These are phyloP conservation scores for Mycena indigotica DNA, from an alignment of 768 basidiomycete species.

Conservation along the genomic window DNA sequence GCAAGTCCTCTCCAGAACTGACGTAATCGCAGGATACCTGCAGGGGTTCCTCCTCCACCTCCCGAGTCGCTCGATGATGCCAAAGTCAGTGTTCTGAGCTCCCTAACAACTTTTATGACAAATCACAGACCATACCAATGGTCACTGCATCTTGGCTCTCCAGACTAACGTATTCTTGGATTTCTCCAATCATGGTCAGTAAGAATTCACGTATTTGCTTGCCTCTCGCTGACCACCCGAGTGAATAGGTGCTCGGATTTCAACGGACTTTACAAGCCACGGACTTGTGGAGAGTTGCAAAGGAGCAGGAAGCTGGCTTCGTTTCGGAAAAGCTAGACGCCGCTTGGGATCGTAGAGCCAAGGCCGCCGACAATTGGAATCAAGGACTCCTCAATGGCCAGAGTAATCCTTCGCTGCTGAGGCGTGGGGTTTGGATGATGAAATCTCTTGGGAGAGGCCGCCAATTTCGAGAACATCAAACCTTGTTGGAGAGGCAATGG, in stretches of 20 bases:
- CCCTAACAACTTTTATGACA: not conserved
- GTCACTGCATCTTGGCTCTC: constrained; percentile 59
- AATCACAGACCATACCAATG: constrained; percentile 54
- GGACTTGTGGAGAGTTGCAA: constrained; percentile 72
- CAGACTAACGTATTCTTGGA: constrained; percentile 66
- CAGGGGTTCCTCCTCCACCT: constrained; percentile 58
- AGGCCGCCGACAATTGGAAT: constrained; percentile 60
- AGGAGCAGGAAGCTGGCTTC: constrained; percentile 46
- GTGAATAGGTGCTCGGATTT: constrained; percentile 54
- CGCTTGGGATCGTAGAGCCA: constrained; percentile 53
- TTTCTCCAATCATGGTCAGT: constrained; percentile 57
- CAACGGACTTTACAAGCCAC: constrained; percentile 73
- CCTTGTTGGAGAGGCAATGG: constrained; percentile 45
- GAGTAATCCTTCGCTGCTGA: constrained; percentile 41
- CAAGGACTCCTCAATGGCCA: constrained; percentile 45
- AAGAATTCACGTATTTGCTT: too few relatives aligned
- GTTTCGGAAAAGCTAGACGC: constrained; percentile 58
- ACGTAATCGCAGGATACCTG: constrained; percentile 65
- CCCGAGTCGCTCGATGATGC: constrained; percentile 60
- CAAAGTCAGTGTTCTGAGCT: constrained; percentile 30
- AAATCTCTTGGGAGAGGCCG: constrained; percentile 28
- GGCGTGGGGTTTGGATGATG: constrained; percentile 46
- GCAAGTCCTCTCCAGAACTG: not conserved
- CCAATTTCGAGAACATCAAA: constrained; percentile 29
- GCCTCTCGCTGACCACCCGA: not conserved